These are phyloP conservation scores for Diplocarpon mali DNA, from an alignment of 2,329 filamentous ascomycete genomes.

Conservation along the genomic window DNA sequence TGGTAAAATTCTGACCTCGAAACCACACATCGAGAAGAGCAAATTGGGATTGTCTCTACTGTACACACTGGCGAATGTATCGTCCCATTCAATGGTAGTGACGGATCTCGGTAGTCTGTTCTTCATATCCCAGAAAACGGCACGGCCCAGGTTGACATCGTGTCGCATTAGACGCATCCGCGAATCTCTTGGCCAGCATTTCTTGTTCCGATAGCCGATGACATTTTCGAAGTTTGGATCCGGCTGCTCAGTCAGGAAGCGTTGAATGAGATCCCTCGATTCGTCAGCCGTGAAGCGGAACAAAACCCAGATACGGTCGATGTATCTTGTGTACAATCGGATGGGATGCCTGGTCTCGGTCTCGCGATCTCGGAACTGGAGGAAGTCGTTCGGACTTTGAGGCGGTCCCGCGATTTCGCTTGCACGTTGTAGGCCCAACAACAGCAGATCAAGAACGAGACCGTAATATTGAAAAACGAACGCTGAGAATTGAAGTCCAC, in stretches of 20 bases:
- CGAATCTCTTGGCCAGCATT: slow-evolving; percentile 96
- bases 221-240: slow-evolving; percentile 99
- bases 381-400: slow-evolving; percentile 88
- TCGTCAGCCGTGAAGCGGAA: slow-evolving; percentile 89
- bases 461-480: slow-evolving; percentile 99
- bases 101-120: slow-evolving; percentile 89
- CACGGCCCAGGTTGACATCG: slow-evolving; percentile 93
- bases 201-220: slow-evolving; percentile 98
- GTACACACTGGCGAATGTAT: slow-evolving; percentile 96
- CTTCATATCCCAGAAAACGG: slow-evolving; percentile 98
- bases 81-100: slow-evolving; percentile 98
- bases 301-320: slow-evolving; percentile 98
- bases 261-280: slow-evolving; percentile 88
- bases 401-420: slow-evolving; percentile 95
- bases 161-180: slow-evolving; percentile 98
- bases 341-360: slow-evolving; percentile 93
- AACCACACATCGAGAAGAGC: slow-evolving; percentile 95
- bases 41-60: slow-evolving; percentile 96
- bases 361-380: slow-evolving; percentile 89
- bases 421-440: slow-evolving; percentile 89
- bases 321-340: slow-evolving; percentile 92
- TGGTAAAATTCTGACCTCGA: slow-evolving; percentile 90
- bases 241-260: slow-evolving; percentile 94
- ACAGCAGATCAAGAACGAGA: slow-evolving; percentile 81
- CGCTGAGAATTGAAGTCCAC: slow-evolving; percentile 92